Base-by-base conservation (phyloP, 192 early-diverging fungal species). In the Umbelopsis vinacea region DNA sequence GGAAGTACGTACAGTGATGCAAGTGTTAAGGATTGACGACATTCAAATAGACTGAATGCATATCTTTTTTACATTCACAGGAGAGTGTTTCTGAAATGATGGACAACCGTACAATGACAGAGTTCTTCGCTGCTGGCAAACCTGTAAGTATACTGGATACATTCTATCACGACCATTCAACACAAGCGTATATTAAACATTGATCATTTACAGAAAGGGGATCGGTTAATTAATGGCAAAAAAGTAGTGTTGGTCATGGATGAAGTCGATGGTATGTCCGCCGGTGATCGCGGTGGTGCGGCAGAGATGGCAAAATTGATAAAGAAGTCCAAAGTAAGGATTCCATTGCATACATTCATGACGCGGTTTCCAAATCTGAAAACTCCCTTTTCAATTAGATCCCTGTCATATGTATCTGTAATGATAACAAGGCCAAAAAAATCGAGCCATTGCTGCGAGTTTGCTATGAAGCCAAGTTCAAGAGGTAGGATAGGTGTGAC, bases 221-320 rank as follows among this genome's bases (percentile, higher is more conserved):
- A 26, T 11, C 26, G 26, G 14, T 46, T 52, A 15, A 53, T 67
- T 3, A 68, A 74, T 68, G 74, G 71, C 35, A 85, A 80, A 45
- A 88, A 87, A 69, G 81, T 84, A 22, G 87, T 97, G 0, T 79
- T 99, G 7, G 92, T 99, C 48, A 99, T 99, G 98, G 98, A 99
- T 82, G 98, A 99, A 77, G 95, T 98, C 1, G 98, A 99, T 78
- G 98, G 98, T 37, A 99, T 99, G 98, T 94, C 96, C 7, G 91
- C 88, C 43, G 96, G 97, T 23, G 98, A 99, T 79, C 88, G 96
- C 43, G 98, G 97, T 48, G 98, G 98, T 33, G 82, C 80, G 4
- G 87, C 88, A 0, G 95, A 97, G 77, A 82, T 99, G 66, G 95
- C 95, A 60, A 79, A 90, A 67, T 76, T 99, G 52, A 95, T 99